Base-by-base conservation (phyloP, 495 filamentous ascomycete species). In the Bryoglossum gracile region DNA sequence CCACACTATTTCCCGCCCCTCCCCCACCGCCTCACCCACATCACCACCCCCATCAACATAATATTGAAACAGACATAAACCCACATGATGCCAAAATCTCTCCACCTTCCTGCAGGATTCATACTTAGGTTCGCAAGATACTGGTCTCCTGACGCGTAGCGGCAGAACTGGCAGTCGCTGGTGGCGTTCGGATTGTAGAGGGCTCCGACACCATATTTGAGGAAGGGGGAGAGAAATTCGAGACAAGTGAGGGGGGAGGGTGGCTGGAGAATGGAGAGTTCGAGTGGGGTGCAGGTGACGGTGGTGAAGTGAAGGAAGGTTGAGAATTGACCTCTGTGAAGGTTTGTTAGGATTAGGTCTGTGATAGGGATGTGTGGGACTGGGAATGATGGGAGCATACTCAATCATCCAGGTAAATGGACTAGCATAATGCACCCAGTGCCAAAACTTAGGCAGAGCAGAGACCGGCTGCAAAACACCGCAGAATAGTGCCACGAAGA, bases 51-150 rank as follows among this genome's bases (percentile, higher is more conserved):
- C 13, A 30, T 6, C 26, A 30, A 6, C 6, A 5, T 6, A 30
- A 30, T 30, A 30, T 41, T 41, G 38, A 41, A 41, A 6, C 6
- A 9, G 3, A 41, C 18, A 22, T 41, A 89, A 2, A 75, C 59
- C 82, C 84, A 87, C 35, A 91, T 75, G 17, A 35, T 3, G 4
- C 44, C 44, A 19, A 36, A 84, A 57, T 86, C 77, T 39, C 73
- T 58, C 83, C 84, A 87, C 68, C 84, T 82, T 18, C 54, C 19
- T 19, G 60, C 65, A 1, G 67, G 63, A 10, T 73, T 55, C 34
- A 91, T 75, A 51, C 87, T 87, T 40, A 91, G 57, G 0, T 69
- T 75, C 0, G 56, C 30, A 59, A 91, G 73, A 50, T 89, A 94
- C 65, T 89, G 73, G 24, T 72, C 62, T 0, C 82, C 84, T 28